Evolutionary conservation across 2,329 filamentous ascomycete genomes (phyloP), one percentile per base, ranked within the genome.

Genomic region (Colletotrichum limetticola): DNA sequence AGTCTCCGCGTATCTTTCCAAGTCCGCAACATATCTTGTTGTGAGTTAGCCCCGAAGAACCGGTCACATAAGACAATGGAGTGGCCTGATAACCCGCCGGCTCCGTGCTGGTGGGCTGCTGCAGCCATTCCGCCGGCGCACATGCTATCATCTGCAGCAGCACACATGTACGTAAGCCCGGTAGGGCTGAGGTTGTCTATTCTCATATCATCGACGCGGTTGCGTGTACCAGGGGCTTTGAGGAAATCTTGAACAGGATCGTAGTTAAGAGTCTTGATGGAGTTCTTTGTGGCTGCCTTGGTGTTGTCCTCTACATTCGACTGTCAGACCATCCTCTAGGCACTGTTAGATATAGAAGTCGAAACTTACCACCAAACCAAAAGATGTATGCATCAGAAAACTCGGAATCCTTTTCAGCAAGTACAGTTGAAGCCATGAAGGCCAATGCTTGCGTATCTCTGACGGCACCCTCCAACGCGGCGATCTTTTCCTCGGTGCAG

Each of bases 121-220:
- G 57, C 66, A 5, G 32, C 30, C 66, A 61, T 30, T 3, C 3
- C 7, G 22, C 57, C 56, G 14, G n/a, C 4, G 30, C 66, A 68
- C 14, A 22, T 55, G 5, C 9, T 9, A 26, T 16, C 14, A 42
- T 53, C 42, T 16, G 5, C 28, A n/a, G 64, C 26, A 22, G 55
- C 64, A 12, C 57, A 68, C 66, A 62, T 62, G 12, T 68, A 68
- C 7, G 66, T 68, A 12, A 68, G 46, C 12, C 66, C 66, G 7
- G 57, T 68, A 6, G 57, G 66, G 19, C 66, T 68, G 46, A 68
- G 57, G 2, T 68, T 68, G 19, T 68, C 46, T 30, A 56, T 30
- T 0, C 1, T 3, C 57, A 68, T 16, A 24, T 62, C 42, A 5
- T 49, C 46, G 8, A 68, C 30, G 5, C 66, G 66, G 57, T 55